phyloP scores from a whole-genome alignment of 306 rosid genomes.

The Adenanthera pavonina region DNA sequence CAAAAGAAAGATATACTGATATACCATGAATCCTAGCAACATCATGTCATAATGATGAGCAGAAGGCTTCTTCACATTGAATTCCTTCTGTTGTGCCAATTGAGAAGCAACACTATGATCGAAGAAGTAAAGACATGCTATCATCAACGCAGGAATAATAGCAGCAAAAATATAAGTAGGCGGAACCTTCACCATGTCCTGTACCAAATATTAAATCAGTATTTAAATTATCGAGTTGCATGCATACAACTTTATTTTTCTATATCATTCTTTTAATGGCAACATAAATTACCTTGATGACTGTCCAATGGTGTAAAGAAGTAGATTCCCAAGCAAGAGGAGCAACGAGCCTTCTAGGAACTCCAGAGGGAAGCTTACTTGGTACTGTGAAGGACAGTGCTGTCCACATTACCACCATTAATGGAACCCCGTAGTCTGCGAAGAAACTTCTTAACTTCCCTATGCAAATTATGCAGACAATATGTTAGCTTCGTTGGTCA shows the following conservation, averaged over 20 bases:
- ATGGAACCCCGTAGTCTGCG: slow-evolving; percentile 82
- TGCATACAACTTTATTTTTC: too few species aligned
- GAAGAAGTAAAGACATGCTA: slow-evolving; percentile 88
- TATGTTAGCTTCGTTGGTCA: background rate
- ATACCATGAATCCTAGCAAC: slow-evolving; percentile 73
- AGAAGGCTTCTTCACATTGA: slow-evolving; percentile 84
- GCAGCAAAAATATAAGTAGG: slow-evolving; percentile 74
- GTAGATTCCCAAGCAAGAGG: slow-evolving; percentile 85
- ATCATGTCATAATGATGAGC: slow-evolving; percentile 83
- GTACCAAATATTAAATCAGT: slow-evolving; percentile 5
- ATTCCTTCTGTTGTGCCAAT: slow-evolving; percentile 86
- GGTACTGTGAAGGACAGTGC: background rate
- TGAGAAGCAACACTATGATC: slow-evolving; percentile 91
- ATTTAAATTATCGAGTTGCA: background rate
- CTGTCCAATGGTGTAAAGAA: slow-evolving; percentile 81
- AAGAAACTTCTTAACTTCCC: background rate
- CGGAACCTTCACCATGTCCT: slow-evolving; percentile 80
- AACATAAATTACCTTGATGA: slow-evolving; percentile 55
- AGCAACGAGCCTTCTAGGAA: slow-evolving; percentile 72
- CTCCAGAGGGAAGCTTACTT: background rate
- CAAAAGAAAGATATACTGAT: background rate
- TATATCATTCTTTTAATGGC: background rate
- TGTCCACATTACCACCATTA: background rate
- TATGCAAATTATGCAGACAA: too few species aligned
- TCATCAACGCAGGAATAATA: slow-evolving; percentile 79